A percentile compares a stretch with the other conserved stretches of the same genome.
Evolutionary conservation across 2,329 filamentous ascomycete genomes (phyloP).

Genomic region (Diaporthe longicolla): DNA sequence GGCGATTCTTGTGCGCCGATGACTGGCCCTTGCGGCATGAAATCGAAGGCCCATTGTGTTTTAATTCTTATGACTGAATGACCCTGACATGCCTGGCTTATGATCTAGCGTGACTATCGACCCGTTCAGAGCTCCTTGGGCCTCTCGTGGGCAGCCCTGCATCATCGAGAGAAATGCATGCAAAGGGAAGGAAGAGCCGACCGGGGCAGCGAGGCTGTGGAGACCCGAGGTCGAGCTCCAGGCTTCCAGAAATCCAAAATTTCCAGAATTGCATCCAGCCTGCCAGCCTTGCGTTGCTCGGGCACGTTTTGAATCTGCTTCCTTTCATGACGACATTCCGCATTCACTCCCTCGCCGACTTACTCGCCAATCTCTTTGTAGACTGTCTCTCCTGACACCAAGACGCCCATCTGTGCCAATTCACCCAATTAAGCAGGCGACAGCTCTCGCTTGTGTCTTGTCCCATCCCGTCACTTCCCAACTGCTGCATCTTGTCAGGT

Average conservation of each 20-base stretch:
- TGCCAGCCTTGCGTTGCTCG: constrained; percentile 35
- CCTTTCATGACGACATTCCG: constrained; percentile 37
- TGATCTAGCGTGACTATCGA: background rate
- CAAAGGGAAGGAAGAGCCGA: background rate
- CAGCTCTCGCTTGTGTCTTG: background rate
- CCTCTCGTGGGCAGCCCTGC: background rate
- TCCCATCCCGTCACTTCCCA: background rate
- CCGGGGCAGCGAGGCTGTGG: constrained; percentile 26
- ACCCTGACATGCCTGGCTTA: background rate
- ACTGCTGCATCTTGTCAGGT: constrained; percentile 12
- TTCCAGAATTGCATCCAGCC: constrained; percentile 22
- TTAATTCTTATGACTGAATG: constrained; percentile 27
- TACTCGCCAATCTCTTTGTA: constrained; percentile 25
- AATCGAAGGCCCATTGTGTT: constrained; percentile 26
- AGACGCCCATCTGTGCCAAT: background rate
- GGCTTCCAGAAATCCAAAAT: constrained; percentile 11
- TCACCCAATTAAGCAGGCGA: constrained; percentile 8
- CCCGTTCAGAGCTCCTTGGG: background rate
- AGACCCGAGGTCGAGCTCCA: constrained; percentile 15
- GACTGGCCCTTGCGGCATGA: constrained; percentile 17
- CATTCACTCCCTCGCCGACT: constrained; percentile 15
- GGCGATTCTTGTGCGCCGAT: constrained; percentile 1
- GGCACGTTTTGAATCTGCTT: constrained; percentile 28
- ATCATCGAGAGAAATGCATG: background rate
- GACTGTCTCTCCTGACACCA: constrained; percentile 21